Percentiles rank a stretch among this genome's conserved stretches.
Evolutionary conservation across 257 asterid species (phyloP).

Genomic region (Phtheirospermum japonicum): DNA sequence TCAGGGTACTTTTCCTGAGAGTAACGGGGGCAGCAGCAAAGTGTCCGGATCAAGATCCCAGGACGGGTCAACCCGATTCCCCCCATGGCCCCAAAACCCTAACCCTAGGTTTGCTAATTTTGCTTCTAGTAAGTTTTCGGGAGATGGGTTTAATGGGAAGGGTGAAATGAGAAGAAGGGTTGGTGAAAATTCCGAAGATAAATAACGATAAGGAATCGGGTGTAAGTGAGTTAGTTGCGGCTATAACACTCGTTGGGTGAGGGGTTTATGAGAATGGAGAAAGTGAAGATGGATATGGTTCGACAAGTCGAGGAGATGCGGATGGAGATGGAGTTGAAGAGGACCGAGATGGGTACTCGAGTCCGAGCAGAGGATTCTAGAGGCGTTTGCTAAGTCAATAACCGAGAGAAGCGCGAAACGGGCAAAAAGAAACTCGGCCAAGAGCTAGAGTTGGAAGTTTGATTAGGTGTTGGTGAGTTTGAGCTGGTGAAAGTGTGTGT

Average conservation of each 20-base stretch:
- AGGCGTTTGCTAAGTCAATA: conserved; percentile 28
- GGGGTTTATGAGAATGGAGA: conserved; percentile 88
- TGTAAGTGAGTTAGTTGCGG: conserved; percentile 58
- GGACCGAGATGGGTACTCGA: conserved; percentile 93
- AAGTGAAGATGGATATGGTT: conserved; percentile 88
- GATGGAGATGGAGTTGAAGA: conserved; percentile 98
- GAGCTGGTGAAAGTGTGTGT: no score
- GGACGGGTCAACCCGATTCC: conserved; percentile 43
- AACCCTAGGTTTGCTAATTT: conserved; percentile 33
- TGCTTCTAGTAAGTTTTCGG: no score
- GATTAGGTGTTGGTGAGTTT: no score
- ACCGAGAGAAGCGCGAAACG: not conserved
- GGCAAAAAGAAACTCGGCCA: not conserved
- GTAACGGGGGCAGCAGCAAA: conserved; percentile 39
- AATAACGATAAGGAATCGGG: conserved; percentile 31
- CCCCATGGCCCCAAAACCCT: conserved; percentile 33
- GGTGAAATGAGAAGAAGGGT: conserved; percentile 41
- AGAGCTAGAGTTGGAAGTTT: no score
- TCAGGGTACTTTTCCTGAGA: conserved; percentile 37
- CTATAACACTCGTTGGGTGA: conserved; percentile 74
- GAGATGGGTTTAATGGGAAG: conserved; percentile 38
- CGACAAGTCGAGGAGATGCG: conserved; percentile 34
- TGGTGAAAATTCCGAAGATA: no score
- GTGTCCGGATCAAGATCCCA: conserved; percentile 82
- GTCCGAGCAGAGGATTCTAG: conserved; percentile 80